Evolutionary conservation across 2,329 filamentous ascomycete species (phyloP).

Genomic region (Dendrostoma leiphaemia): DNA sequence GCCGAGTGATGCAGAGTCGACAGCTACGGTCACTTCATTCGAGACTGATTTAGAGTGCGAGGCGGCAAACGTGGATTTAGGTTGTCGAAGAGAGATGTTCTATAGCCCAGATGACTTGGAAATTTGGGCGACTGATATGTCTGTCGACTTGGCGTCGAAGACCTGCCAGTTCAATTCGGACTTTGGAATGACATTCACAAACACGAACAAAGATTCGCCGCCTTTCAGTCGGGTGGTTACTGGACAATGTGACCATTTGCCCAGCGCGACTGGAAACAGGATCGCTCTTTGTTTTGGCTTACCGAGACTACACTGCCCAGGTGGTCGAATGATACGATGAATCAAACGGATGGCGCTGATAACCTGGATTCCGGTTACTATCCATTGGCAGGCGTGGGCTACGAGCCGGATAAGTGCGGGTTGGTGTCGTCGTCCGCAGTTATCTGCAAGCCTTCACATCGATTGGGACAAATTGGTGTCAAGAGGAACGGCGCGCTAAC

Average conservation of each 20-base stretch:
- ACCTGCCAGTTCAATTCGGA: background rate
- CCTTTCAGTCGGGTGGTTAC: background rate
- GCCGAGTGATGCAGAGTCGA: background rate
- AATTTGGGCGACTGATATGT: background rate
- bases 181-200: background rate
- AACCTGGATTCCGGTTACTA: too few relatives aligned
- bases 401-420: background rate
- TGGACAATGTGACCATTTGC: background rate
- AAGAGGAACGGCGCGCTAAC: background rate
- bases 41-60: background rate
- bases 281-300: background rate
- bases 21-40: background rate
- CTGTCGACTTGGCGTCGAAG: background rate
- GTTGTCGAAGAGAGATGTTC: background rate
- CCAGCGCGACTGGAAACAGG: background rate
- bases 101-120: background rate
- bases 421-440: background rate
- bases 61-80: background rate
- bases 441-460: background rate
- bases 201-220: background rate
- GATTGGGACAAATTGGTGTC: background rate
- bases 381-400: too few relatives aligned
- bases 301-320: background rate
- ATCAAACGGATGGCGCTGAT: too few relatives aligned
- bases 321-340: background rate